Evolutionary conservation across 305 asterid genomes (phyloP), one percentile per base, ranked within the genome.

Genomic region (Solanum hybrid): DNA sequence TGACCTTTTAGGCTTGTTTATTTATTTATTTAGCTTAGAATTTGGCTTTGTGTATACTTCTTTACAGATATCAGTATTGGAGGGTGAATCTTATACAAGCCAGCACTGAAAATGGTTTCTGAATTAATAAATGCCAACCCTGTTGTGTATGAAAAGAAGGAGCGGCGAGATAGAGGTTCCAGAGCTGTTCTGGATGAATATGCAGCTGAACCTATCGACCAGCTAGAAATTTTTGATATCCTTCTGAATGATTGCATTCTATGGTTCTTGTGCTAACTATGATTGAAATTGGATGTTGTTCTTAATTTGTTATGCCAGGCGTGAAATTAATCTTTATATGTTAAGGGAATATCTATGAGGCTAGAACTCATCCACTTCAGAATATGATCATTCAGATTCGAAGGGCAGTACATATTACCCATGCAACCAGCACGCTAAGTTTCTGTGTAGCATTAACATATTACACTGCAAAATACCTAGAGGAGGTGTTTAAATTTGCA

Each of bases 181-280:
- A 93, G 93, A 11, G 74, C 39, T 51, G 74, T 94, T 89, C 93
- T 92, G 92, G 98, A 94, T 82, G 99, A 97, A 92, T 93, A 93
- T 90, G 89, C 96, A 7, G 91, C 90, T 39, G 99, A 97, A 88
- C 87, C 93, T 9, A 97, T 97, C 87, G 99, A 97, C 91, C 97
- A 95, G 69, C 94, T 89, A 85, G 99, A 96, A 90, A 92, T 97
- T 86, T 97, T 97, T 91, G 98, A 97, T 97, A 97, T 97, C 99
- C 99, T 95, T 93, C 26, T 51, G 34, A 35, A 57, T 84, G 69
- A n/a, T 83, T 83, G 11, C 57, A 39, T 24, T 9, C 29, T 11
- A 78, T 78, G 2, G 20, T 87, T 75, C 26, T 34, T 69, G 37
- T 67, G 85, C n/a, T 89, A 34, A 16, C 20, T 69, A 78, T 75